phyloP scores from a whole-genome alignment of 768 basidiomycete genomes.

The Agrocybe pediades region DNA sequence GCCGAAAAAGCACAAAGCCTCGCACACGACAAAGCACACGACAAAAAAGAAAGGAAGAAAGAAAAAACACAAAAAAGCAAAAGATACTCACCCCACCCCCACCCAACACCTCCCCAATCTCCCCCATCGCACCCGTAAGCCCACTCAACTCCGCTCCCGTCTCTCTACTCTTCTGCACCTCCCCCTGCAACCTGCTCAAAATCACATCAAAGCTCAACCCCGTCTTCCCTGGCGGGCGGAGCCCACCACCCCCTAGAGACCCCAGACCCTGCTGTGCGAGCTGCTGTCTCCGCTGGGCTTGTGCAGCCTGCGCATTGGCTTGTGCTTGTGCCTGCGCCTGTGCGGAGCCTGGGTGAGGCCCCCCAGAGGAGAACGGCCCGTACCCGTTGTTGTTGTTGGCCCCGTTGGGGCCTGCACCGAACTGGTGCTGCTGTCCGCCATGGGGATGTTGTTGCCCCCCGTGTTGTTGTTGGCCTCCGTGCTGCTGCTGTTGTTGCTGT shows the following conservation, averaged over 20 bases:
- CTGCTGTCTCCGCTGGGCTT: constrained; percentile 52
- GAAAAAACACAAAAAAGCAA: not conserved
- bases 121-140: constrained; percentile 77
- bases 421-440: not conserved
- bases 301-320: too few relatives aligned
- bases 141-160: constrained; percentile 85
- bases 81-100: constrained; percentile 67
- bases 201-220: constrained; percentile 94
- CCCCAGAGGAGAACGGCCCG: constrained; percentile 10
- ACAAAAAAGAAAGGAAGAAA: constrained; percentile 1
- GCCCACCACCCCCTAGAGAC: constrained; percentile 76
- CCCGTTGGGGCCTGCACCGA: not conserved
- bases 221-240: constrained; percentile 74
- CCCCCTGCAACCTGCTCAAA: constrained; percentile 82
- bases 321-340: not conserved
- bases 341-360: not conserved
- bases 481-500: constrained; percentile 17
- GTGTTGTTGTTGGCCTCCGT: constrained; percentile 10
- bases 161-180: constrained; percentile 95
- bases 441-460: not conserved
- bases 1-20: too few relatives aligned
- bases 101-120: constrained; percentile 91
- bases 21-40: not conserved
- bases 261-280: constrained; percentile 60
- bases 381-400: constrained; percentile 5